Evolutionary conservation across 257 asterid species (phyloP).

Genomic region (Capsicum rhomboideum): DNA sequence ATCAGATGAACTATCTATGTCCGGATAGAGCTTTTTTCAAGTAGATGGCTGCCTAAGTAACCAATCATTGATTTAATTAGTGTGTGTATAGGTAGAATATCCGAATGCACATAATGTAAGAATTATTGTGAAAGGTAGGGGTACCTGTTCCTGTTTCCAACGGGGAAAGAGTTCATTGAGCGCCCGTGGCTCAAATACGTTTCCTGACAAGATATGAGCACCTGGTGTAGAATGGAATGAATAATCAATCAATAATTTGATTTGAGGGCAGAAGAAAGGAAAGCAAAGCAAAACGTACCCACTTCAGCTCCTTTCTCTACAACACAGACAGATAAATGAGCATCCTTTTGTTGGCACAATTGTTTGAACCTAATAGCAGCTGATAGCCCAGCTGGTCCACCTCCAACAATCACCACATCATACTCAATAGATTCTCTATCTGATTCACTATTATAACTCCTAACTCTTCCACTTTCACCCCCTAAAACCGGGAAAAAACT

Average conservation of each 20-base stretch:
- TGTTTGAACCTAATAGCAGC: conserved; percentile 93
- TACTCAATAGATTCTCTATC: conserved; percentile 64
- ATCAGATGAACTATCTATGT: neutral
- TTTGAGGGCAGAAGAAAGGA: neutral
- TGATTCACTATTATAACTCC: conserved; percentile 40
- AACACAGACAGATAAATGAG: conserved; percentile 82
- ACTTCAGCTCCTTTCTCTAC: conserved; percentile 98
- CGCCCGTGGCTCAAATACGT: conserved; percentile 92
- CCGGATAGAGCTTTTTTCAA: neutral
- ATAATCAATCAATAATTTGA: conserved; percentile 3
- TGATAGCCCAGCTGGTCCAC: conserved; percentile 96
- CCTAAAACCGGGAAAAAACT: neutral
- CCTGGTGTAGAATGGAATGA: conserved; percentile 28
- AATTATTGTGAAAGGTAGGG: neutral
- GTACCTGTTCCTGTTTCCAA: conserved; percentile 84
- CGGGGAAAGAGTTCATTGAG: conserved; percentile 88
- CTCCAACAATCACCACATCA: conserved; percentile 95
- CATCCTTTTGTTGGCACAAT: conserved; percentile 59
- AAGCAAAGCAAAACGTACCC: conserved; percentile 31
- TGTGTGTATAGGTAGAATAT: neutral
- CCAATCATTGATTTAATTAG: neutral
- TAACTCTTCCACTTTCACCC: neutral
- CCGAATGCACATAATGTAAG: neutral
- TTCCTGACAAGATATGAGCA: conserved; percentile 93
- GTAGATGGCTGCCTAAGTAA: neutral